Evolutionary conservation across 768 basidiomycete genomes (phyloP).

Genomic region (Steccherinum ochraceum): DNA sequence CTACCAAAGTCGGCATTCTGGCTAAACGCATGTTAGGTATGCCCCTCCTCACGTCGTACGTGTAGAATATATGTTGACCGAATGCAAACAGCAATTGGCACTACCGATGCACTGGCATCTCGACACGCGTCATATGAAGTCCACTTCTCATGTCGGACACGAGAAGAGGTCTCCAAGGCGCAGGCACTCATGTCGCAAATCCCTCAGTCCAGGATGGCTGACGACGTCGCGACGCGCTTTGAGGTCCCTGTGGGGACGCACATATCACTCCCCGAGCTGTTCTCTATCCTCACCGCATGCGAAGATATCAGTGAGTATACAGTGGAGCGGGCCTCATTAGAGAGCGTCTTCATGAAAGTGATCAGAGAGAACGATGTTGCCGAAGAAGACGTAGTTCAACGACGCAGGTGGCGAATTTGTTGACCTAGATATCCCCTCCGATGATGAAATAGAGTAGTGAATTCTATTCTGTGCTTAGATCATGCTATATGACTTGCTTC

Average conservation of each 20-base stretch:
- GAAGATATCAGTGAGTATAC: conserved; percentile 61
- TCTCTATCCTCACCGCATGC: conserved; percentile 45
- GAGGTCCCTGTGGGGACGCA: conserved; percentile 52
- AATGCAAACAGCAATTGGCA: conserved; percentile 66
- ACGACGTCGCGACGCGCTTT: conserved; percentile 72
- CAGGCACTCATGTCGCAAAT: conserved; percentile 55
- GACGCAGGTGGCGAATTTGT: too few relatives aligned
- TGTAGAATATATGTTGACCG: too few relatives aligned
- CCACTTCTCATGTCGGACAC: conserved; percentile 62
- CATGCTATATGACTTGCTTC: too few relatives aligned
- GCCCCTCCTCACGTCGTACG: too few relatives aligned
- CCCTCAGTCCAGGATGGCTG: conserved; percentile 58
- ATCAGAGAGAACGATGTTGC: conserved; percentile 54
- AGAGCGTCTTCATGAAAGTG: conserved; percentile 69
- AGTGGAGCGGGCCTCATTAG: conserved; percentile 62
- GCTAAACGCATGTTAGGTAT: conserved; percentile 64
- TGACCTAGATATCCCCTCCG: too few relatives aligned
- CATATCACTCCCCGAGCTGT: conserved; percentile 52
- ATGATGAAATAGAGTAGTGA: too few relatives aligned
- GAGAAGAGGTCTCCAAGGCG: conserved; percentile 52
- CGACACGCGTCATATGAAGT: conserved; percentile 74
- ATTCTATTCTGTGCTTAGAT: too few relatives aligned
- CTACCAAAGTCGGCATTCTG: conserved; percentile 71
- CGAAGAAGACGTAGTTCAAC: too few relatives aligned
- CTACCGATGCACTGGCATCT: conserved; percentile 52